These are phyloP conservation scores for Lizanozyma gosingica DNA, from an alignment of 1,139 yeast genomes.

Conservation along the genomic window DNA sequence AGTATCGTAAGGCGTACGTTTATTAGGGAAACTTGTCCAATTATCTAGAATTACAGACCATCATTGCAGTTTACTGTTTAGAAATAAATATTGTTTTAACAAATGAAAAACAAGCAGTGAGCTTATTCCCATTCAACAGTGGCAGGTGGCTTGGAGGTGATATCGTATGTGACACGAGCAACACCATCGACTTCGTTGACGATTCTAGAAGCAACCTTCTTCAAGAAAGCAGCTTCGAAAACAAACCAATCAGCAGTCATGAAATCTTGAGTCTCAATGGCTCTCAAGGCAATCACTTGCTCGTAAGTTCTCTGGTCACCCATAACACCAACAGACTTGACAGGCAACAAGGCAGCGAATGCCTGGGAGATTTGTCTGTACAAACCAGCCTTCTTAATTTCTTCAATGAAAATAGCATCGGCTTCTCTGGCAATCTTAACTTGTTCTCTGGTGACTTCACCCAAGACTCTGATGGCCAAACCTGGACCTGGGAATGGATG, in stretches of 20 bases:
- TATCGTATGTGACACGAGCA: conserved; percentile 97
- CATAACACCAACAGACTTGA: conserved; percentile 98
- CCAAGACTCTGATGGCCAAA: conserved; percentile 94
- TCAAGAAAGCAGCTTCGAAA: conserved; percentile 87
- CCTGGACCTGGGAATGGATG: conserved; percentile 99
- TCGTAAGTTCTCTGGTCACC: conserved; percentile 99
- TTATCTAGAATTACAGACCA: neutral
- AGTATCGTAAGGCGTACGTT: no score
- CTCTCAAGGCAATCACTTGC: conserved; percentile 97
- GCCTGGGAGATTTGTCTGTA: conserved; percentile 95
- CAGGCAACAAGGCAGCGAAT: conserved; percentile 93
- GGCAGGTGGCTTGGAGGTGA: conserved; percentile 98
- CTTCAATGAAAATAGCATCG: conserved; percentile 90
- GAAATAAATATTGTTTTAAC: neutral
- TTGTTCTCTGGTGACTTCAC: conserved; percentile 90
- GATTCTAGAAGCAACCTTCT: conserved; percentile 89
- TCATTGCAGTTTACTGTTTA: neutral
- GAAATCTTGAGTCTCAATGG: conserved; percentile 94
- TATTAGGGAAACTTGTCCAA: neutral
- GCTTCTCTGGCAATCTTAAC: conserved; percentile 97
- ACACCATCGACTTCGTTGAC: conserved; percentile 98
- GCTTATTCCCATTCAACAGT: conserved; percentile 97
- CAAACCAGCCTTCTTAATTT: conserved; percentile 86
- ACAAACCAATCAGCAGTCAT: conserved; percentile 99
- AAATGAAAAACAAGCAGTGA: neutral